Evolutionary conservation across 2,329 filamentous ascomycete species (phyloP), one percentile per base, ranked within the genome.

Genomic region (Xylaria sp.): DNA sequence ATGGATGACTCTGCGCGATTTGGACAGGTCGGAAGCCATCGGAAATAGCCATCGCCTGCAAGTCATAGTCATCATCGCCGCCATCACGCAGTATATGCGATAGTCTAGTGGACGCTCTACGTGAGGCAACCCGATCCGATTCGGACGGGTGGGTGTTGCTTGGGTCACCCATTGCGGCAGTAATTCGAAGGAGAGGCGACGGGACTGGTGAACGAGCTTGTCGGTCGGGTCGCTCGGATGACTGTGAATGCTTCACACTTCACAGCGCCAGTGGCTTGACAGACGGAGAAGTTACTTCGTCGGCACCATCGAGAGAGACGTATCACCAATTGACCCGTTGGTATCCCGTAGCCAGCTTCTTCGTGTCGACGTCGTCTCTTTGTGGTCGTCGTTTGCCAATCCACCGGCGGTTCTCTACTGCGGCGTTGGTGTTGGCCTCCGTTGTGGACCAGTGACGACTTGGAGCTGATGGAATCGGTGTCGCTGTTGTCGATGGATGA

Each of bases 31-130:
- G 74, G 68, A 78, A 78, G 64, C 75, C 73, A 66, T 77, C 75
- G 17, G 85, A 83, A 63, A 89, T 81, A 57, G 81, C 81, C 77
- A 84, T 80, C 31, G 82, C 84, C 55, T 79, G 78, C 73, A 86
- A 72, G 70, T 83, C 83, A 65, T 85, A 86, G 49, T 81, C 78
- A 33, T 85, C 81, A 38, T 86, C 83, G 68, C 83, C 80, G 25
- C 47, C 25, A 36, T 65, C 57, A 57, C 76, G 78, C 51, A 66
- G 66, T 45, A 56, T 22, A 56, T 66, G 65, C 27, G 81, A 82
- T 57, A 79, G 68, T 69, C 80, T 79, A 59, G 78, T 76, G 36
- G 84, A 83, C 27, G 75, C 75, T 71, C 81, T 79, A 45, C 76
- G 76, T 45, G 84, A 85, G 54, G 78, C 76, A 70, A 79, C 81